Evolutionary conservation across 1,284 basidiomycete genomes (phyloP), one percentile per base, ranked within the genome.

Genomic region (Microbotryum violaceum): DNA sequence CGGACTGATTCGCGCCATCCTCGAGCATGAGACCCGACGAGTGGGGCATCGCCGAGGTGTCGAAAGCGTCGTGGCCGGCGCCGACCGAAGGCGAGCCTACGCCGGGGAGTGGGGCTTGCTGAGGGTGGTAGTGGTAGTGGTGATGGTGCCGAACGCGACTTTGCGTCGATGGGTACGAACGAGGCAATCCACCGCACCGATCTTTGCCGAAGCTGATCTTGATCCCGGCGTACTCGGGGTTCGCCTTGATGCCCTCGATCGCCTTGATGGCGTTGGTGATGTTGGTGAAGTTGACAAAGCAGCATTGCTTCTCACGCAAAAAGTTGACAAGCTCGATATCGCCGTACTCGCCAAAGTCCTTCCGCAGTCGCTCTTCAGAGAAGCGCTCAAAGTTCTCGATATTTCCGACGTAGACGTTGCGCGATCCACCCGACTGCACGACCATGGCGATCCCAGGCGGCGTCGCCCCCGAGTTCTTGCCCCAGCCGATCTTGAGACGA

Each of bases 271-370:
- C 91, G 70, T 91, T 90, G 58, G 87, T 85, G 70, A 96, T 86
- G 76, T 91, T 91, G 54, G 85, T 86, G 72, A 70, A 96, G 80
- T 96, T 97, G 73, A 94, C 88, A 75, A 94, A 97, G 42, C 89
- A 90, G 72, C 90, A 93, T 77, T 91, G 89, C 86, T 96, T 96
- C 77, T 94, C 91, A 77, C 87, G 89, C 71, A 96, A 79, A 78
- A 90, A 91, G 77, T 96, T 96, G 76, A 97, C 86, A 62, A 94
- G 82, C 78, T 97, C 92, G 68, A 97, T 91, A 64, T 94, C 91
- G 31, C 92, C 91, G 75, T 83, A 94, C 77, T 91, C 89, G 58
- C 85, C 86, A 78, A 94, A 94, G 78, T 94, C 91, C 57, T 84
- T 79, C 75, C 87, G 87, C 58, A 96, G 80, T 74, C 85, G 85